phyloP scores from a whole-genome alignment of 345 rosid species.

The Aquilaria malaccensis region DNA sequence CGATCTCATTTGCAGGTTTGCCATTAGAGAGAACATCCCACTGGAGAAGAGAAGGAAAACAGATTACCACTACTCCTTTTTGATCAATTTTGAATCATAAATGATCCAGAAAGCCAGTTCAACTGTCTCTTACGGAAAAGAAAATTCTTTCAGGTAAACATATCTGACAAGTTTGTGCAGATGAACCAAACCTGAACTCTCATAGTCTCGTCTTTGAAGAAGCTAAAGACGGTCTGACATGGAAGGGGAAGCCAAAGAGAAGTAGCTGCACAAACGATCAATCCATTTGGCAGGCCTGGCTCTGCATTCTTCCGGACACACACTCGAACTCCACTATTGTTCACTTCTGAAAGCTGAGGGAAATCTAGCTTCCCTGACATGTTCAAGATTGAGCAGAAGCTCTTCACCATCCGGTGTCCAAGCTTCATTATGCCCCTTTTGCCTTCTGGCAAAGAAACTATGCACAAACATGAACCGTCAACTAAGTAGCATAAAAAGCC shows the following conservation, averaged over 20 bases:
- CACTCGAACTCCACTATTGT: slow-evolving; percentile 47
- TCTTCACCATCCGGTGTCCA: slow-evolving; percentile 58
- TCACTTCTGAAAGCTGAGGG: slow-evolving; percentile 33
- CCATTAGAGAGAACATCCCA: slow-evolving; percentile 64
- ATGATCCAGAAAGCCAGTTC: not conserved
- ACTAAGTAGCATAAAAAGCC: too few species aligned
- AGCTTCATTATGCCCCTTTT: slow-evolving; percentile 46
- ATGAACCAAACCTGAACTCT: slow-evolving; percentile 38
- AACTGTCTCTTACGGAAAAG: not conserved
- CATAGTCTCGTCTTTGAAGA: slow-evolving; percentile 26
- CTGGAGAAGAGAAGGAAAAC: slow-evolving; percentile 23
- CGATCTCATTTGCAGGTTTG: slow-evolving; percentile 35
- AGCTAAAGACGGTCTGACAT: slow-evolving; percentile 35
- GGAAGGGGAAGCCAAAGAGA: slow-evolving; percentile 51
- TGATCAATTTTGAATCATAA: too few species aligned
- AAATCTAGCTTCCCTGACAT: slow-evolving; percentile 49
- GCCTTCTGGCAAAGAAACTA: slow-evolving; percentile 20
- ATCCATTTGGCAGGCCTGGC: slow-evolving; percentile 48
- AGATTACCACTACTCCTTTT: not conserved
- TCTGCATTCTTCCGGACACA: slow-evolving; percentile 29
- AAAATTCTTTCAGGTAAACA: not conserved
- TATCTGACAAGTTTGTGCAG: not conserved
- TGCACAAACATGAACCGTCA: not conserved
- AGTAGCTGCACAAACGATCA: slow-evolving; percentile 49
- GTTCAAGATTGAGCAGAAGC: slow-evolving; percentile 36